Percentiles rank a stretch among this genome's conserved stretches.
Conservation (phyloP, 2,329 filamentous ascomycete species). For the Colletotrichum graminicola region DNA sequence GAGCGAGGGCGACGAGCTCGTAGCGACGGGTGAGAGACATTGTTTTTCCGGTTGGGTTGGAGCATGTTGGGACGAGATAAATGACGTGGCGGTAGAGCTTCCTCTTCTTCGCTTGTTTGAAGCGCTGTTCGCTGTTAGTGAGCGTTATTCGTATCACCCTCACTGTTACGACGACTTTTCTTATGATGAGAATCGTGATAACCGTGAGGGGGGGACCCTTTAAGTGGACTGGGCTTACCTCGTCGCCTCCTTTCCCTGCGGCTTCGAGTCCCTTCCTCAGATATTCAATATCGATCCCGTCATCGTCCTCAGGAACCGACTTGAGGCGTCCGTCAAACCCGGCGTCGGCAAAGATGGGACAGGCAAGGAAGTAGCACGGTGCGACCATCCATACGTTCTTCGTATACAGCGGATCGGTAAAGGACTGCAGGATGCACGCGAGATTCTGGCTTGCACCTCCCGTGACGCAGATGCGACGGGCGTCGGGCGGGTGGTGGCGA, state of each 20-base stretch:
- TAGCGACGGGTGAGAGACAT: slow-evolving; percentile 78
- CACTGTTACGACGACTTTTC: not conserved
- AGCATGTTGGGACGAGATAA: slow-evolving; percentile 89
- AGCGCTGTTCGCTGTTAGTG: slow-evolving; percentile 22
- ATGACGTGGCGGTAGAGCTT: slow-evolving; percentile 91
- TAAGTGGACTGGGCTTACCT: slow-evolving; percentile 17
- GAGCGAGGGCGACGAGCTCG: slow-evolving; percentile 79
- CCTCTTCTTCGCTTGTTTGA: slow-evolving; percentile 50
- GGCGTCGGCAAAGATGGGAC: slow-evolving; percentile 85
- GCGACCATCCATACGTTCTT: slow-evolving; percentile 82
- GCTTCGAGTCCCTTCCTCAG: slow-evolving; percentile 61
- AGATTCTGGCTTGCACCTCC: slow-evolving; percentile 89
- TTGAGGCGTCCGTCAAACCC: slow-evolving; percentile 77
- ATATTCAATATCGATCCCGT: slow-evolving; percentile 78
- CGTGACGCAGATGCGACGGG: slow-evolving; percentile 80
- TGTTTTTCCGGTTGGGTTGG: slow-evolving; percentile 88
- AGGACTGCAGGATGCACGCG: slow-evolving; percentile 81
- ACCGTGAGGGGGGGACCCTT: not conserved
- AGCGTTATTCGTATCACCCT: not conserved
- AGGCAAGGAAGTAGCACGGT: slow-evolving; percentile 87
- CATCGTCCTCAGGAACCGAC: slow-evolving; percentile 80
- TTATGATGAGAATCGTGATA: not conserved
- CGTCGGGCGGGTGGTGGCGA: slow-evolving; percentile 48
- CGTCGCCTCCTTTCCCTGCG: slow-evolving; percentile 15
- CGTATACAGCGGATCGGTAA: slow-evolving; percentile 83